A percentile compares a stretch with the other conserved stretches of the same genome.
phyloP scores from a whole-genome alignment of 2,329 filamentous ascomycete species.

The Scedosporium minutisporum region DNA sequence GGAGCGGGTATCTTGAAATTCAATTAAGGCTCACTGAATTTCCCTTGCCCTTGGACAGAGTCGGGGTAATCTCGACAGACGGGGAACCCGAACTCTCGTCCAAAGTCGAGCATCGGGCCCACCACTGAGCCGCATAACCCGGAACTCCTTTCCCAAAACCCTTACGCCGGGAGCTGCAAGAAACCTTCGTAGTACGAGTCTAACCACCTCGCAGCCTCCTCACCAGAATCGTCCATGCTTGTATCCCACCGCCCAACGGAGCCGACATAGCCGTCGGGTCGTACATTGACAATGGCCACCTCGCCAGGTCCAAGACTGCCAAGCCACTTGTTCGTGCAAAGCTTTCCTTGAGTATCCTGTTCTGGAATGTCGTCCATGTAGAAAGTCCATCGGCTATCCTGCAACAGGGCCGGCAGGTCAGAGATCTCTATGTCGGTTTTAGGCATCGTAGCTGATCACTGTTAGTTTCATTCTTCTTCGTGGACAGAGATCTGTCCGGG shows the following conservation, averaged over 20 bases:
- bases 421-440: slow-evolving; percentile 56
- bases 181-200: slow-evolving; percentile 46
- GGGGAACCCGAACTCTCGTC: too few species aligned
- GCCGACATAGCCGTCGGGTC: slow-evolving; percentile 67
- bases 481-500: neutral
- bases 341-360: slow-evolving; percentile 38
- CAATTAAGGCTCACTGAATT: too few species aligned
- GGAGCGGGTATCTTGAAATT: too few species aligned
- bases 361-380: slow-evolving; percentile 59
- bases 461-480: neutral
- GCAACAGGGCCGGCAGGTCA: slow-evolving; percentile 51
- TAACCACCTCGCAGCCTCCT: slow-evolving; percentile 43
- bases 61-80: too few species aligned
- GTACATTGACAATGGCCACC: slow-evolving; percentile 56
- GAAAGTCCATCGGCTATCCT: slow-evolving; percentile 60
- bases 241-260: slow-evolving; percentile 47
- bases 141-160: neutral
- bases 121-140: too few species aligned
- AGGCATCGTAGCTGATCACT: slow-evolving; percentile 41
- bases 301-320: slow-evolving; percentile 46
- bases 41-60: too few species aligned
- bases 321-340: slow-evolving; percentile 62
- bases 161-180: slow-evolving; percentile 33
- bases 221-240: slow-evolving; percentile 38
- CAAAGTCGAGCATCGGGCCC: too few species aligned